Conservation (phyloP, 805 yeast genomes). For the Maudiozyma barnettii region DNA sequence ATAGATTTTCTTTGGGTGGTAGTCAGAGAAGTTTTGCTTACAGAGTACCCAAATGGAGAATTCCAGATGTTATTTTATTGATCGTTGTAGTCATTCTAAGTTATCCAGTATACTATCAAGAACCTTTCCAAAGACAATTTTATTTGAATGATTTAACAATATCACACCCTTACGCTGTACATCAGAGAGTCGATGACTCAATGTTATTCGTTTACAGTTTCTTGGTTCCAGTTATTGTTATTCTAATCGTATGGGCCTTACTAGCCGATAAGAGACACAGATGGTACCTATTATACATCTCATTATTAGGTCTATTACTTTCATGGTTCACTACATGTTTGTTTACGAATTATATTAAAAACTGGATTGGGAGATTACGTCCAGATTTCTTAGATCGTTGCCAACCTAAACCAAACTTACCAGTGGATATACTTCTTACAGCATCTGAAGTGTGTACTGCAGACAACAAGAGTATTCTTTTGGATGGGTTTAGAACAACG, state of each 20-base stretch:
- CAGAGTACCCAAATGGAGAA: constrained; percentile 30
- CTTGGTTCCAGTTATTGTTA: constrained; percentile 38
- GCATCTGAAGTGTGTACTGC: constrained; percentile 64
- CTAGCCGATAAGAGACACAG: constrained; percentile 41
- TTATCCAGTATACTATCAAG: constrained; percentile 26
- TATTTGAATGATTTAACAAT: constrained; percentile 64
- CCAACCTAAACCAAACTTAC: constrained; percentile 51
- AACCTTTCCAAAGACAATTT: constrained; percentile 76
- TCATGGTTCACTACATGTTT: constrained; percentile 51
- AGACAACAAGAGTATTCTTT: constrained; percentile 32
- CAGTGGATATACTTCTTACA: constrained; percentile 42
- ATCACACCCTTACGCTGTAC: constrained; percentile 70
- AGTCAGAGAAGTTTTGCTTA: constrained; percentile 11
- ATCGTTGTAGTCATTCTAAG: constrained; percentile 27
- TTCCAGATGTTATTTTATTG: constrained; percentile 30
- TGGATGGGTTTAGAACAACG: constrained; percentile 73
- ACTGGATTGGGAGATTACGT: constrained; percentile 80
- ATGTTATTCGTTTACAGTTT: constrained; percentile 46
- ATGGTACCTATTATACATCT: constrained; percentile 49
- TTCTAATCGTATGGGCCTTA: constrained; percentile 28
- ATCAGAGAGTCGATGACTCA: constrained; percentile 58
- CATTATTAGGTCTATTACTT: constrained; percentile 56
- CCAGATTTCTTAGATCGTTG: constrained; percentile 91
- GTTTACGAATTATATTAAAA: constrained; percentile 65
- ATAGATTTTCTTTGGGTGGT: constrained; percentile 19